Evolutionary conservation across 345 rosid species (phyloP), one percentile per base, ranked within the genome.

Genomic region (Eucalyptus tenuipes): DNA sequence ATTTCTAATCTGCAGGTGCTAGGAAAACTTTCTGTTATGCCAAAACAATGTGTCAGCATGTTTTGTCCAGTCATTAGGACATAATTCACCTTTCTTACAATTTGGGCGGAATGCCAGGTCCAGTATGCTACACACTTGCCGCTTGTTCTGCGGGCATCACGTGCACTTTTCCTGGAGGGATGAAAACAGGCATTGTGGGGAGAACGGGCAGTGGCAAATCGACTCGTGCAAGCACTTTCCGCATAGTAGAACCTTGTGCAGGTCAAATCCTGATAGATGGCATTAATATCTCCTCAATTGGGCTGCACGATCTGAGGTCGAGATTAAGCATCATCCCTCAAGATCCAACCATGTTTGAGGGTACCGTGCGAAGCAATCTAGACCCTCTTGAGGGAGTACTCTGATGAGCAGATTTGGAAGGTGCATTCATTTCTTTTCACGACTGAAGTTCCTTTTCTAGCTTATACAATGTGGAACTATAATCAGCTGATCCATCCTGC

Each of bases 331-430:
- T 97, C 55, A 96, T 97, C 91, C 99, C 99, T 48, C 99, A 96
- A 88, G 99, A 96, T 90, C 99, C 99, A 52, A 96, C 97, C 88
- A 96, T 96, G 99, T 97, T 97, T 91, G 97, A 96, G 92, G 99
- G 99, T 82, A 95, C 97, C 2, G 90, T 96, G 42, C 87, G 99
- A 88, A 96, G 95, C 90, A 96, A 97, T 90, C 92, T 97, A 61
- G 99, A 96, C 91, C 99, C 99, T 49, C 96, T 97, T 50, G 97
- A 96, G 92, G 92, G 98, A 96, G 91, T 93, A 96, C 94, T 91
- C 94, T 5, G 99, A 97, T 87, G 94, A 95, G 85, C 94, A 94
- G 86, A 96, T 97, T 86, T 97, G 99, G 99, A 96, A 95, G 99
- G 99, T 97, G 42, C 5, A 93, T 89, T 61, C 40, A 47, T 87